phyloP scores from a whole-genome alignment of 192 early-diverging fungal species.

The Podila horticola region DNA sequence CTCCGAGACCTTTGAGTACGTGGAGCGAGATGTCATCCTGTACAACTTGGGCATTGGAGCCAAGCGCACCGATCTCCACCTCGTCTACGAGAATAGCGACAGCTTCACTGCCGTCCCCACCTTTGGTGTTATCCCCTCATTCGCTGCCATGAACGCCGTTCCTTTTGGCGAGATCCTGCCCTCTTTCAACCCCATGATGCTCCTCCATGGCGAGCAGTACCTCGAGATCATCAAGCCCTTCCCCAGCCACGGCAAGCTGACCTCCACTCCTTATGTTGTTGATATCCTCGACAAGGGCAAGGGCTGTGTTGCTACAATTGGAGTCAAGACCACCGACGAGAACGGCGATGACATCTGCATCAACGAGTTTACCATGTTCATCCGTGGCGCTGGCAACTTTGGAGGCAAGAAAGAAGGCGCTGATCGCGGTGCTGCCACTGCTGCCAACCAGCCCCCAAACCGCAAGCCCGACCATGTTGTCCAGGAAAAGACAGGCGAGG shows the following conservation, averaged over 20 bases:
- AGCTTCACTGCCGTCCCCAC: conserved; percentile 90
- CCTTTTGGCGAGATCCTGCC: conserved; percentile 81
- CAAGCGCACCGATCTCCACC: conserved; percentile 82
- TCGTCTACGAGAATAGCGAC: conserved; percentile 93
- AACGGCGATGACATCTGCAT: conserved; percentile 80
- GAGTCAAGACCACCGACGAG: conserved; percentile 82
- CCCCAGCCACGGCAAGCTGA: conserved; percentile 85
- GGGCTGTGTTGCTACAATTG: conserved; percentile 82
- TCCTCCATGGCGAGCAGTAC: conserved; percentile 99
- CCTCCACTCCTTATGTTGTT: conserved; percentile 79
- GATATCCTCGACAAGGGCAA: conserved; percentile 99
- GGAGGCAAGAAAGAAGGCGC: conserved; percentile 79
- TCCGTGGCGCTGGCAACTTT: conserved; percentile 92
- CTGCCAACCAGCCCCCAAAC: conserved; percentile 80
- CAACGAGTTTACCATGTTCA: conserved; percentile 93
- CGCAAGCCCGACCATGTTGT: conserved; percentile 88
- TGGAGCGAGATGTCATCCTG: conserved; percentile 89
- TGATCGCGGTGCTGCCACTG: conserved; percentile 83
- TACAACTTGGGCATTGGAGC: conserved; percentile 97
- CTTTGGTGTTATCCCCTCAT: conserved; percentile 89
- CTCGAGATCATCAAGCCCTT: conserved; percentile 87
- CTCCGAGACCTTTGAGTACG: conserved; percentile 74
- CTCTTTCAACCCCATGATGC: conserved; percentile 93
- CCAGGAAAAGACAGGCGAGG: conserved; percentile 87
- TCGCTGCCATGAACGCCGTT: conserved; percentile 73